These are phyloP conservation scores for Neurospora sp. DNA, from an alignment of 495 filamentous ascomycete species.

Conservation along the genomic window DNA sequence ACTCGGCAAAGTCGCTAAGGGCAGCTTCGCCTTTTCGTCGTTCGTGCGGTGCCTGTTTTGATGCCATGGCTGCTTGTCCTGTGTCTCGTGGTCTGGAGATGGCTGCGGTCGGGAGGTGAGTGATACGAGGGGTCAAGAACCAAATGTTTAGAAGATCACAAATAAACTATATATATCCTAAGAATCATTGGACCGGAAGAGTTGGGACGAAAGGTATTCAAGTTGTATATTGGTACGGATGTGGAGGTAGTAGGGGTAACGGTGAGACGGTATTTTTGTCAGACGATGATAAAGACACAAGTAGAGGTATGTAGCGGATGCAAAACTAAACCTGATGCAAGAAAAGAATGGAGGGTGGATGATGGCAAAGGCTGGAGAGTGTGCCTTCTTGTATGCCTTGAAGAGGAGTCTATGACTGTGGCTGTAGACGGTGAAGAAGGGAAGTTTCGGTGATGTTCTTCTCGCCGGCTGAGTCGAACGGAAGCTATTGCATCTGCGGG, in stretches of 20 bases:
- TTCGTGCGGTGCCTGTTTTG: conserved; percentile 61
- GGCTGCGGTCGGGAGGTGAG: conserved; percentile 7
- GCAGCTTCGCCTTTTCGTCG: conserved; percentile 81
- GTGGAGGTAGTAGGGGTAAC: neutral
- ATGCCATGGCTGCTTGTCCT: conserved; percentile 42
- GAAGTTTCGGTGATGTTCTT: neutral
- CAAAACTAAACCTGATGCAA: neutral
- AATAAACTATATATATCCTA: conserved; percentile 1
- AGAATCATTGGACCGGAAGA: conserved; percentile 9
- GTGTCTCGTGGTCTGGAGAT: conserved; percentile 10
- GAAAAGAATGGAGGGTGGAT: neutral
- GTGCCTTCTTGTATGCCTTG: neutral
- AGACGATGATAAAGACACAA: neutral
- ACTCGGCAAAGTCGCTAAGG: conserved; percentile 94
- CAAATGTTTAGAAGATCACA: neutral
- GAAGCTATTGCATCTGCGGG: neutral
- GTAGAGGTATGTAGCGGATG: too few relatives aligned
- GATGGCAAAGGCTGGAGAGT: neutral
- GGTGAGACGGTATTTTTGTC: neutral
- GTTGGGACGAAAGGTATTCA: neutral
- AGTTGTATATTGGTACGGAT: neutral
- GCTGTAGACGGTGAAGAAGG: neutral
- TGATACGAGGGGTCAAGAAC: neutral
- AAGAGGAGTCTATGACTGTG: neutral
- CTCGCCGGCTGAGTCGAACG: conserved; percentile 24